Evolutionary conservation across 2,329 filamentous ascomycete genomes (phyloP).

Genomic region (Xylariaceae sp.): DNA sequence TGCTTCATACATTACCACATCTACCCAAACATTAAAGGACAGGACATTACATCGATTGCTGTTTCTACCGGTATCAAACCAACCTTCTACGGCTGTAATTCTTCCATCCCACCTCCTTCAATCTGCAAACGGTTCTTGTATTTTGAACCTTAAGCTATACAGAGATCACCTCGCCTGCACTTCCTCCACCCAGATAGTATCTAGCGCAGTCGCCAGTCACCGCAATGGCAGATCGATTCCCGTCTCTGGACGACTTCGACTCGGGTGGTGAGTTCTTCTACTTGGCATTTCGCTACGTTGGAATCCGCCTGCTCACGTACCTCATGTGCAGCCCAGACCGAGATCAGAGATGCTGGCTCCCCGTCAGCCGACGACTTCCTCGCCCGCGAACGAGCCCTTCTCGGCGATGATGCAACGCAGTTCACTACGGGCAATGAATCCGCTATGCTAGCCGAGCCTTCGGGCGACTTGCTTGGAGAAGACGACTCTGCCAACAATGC

Average conservation of each 20-base stretch:
- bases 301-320: constrained; percentile 3
- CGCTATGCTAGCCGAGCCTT: constrained; percentile 57
- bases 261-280: constrained; percentile 47
- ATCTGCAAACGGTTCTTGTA: background rate
- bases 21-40: constrained; percentile 8
- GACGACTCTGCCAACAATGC: constrained; percentile 42
- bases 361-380: constrained; percentile 77
- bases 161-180: background rate
- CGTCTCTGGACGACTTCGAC: constrained; percentile 74
- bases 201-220: constrained; percentile 2
- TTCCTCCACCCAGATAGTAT: background rate
- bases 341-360: constrained; percentile 52
- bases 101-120: background rate
- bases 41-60: background rate
- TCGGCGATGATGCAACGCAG: constrained; percentile 89
- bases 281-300: background rate
- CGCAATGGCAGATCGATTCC: constrained; percentile 72
- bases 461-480: constrained; percentile 66
- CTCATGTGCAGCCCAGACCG: constrained; percentile 56
- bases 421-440: constrained; percentile 75
- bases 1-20: background rate
- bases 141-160: background rate
- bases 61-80: constrained; percentile 8
- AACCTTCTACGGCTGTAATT: background rate
- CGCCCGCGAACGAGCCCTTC: constrained; percentile 78